Base-by-base conservation (phyloP, 768 basidiomycete species). In the Psilocybe subaeruginosa region DNA sequence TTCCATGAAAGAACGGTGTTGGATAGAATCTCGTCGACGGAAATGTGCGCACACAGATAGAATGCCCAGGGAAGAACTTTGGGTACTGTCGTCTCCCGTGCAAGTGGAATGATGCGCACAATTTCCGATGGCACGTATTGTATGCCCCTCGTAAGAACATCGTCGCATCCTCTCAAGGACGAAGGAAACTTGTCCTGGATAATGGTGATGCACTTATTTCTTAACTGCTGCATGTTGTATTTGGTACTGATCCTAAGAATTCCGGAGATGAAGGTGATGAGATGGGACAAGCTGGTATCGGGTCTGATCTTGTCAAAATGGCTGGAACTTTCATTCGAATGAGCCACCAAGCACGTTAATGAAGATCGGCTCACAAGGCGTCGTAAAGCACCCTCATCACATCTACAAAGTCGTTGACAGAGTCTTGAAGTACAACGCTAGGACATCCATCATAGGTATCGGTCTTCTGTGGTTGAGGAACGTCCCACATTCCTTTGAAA, bases 1-100 rank as follows among this genome's bases (percentile, higher is more conserved):
- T 68, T 66, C 79, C 79, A 80, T 2, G 77, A 76, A 29, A 80
- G 67, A 5, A 73, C 71, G 1, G 66, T 43, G 58, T 80, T 74
- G 5, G 69, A 62, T 9, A 80, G 65, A 6, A 80, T 69, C 11
- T 73, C 70, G 23, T 77, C 73, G 17, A 70, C 70, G 12, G 64
- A 46, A 37, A 80, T 78, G 49, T 80, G 78, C 0, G 77, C 75
- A 50, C 77, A 80, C 56, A 80, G 77, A 57, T 80, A 80, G 64
- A 77, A 80, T 1, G 79, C 78, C 79, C 79, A 80, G 0, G 79
- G 79, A 1, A 80, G 75, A 27, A 80, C 73, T 52, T 72, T 74
- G 7, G 77, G 78, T 5, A 80, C 72, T 47, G 75, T 77, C 16
- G 74, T 74, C 54, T 74, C 73, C 12, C 76, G 71, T 9, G 79